phyloP scores from a whole-genome alignment of 2,329 filamentous ascomycete genomes.

The Madurella fahalii region DNA sequence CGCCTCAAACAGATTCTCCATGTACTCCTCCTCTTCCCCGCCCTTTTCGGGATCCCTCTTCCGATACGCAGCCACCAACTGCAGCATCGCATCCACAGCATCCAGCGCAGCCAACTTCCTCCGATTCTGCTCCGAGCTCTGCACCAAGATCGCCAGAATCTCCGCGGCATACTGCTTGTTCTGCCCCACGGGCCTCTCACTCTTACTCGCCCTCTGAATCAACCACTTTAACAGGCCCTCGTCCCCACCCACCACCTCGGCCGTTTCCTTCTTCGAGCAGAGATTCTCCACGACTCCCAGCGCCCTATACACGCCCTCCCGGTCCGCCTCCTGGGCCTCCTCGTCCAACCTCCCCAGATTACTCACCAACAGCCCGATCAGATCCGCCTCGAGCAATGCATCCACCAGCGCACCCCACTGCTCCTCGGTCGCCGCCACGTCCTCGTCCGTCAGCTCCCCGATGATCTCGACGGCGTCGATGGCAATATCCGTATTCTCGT shows the following conservation, averaged over 20 bases:
- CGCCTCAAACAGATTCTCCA: conserved; percentile 88
- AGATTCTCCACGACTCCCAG: conserved; percentile 82
- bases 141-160: conserved; percentile 81
- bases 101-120: conserved; percentile 60
- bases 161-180: conserved; percentile 97
- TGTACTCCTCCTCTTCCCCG: conserved; percentile 87
- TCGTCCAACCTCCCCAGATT: conserved; percentile 81
- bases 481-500: conserved; percentile 96
- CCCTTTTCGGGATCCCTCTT: conserved; percentile 81
- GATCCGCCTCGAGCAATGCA: conserved; percentile 62
- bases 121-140: conserved; percentile 66
- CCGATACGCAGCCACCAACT: conserved; percentile 79
- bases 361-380: conserved; percentile 69
- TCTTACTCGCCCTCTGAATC: conserved; percentile 64
- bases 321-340: conserved; percentile 65
- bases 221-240: conserved; percentile 72
- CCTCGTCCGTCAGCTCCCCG: conserved; percentile 87
- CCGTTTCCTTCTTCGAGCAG: conserved; percentile 63
- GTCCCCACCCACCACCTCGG: conserved; percentile 68
- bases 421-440: conserved; percentile 73
- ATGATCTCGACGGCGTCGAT: conserved; percentile 88
- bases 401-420: conserved; percentile 77
- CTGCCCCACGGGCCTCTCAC: conserved; percentile 68
- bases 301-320: conserved; percentile 81
- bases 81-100: conserved; percentile 74